Evolutionary conservation across 371 early-diverging fungal species (phyloP).

Genomic region (Actinomucor elegans): DNA sequence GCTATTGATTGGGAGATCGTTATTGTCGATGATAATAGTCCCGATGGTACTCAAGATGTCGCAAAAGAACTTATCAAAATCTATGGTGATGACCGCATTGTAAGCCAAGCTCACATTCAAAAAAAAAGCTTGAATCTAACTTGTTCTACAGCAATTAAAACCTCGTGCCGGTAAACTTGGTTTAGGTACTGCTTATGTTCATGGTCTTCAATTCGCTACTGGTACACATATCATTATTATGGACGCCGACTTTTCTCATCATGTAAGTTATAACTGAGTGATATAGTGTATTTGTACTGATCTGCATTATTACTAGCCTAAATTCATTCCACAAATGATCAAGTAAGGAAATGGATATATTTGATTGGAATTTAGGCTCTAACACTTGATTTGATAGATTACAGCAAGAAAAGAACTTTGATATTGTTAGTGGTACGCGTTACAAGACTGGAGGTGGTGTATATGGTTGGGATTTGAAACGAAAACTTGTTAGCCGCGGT

Average conservation of each 20-base stretch:
- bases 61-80: conserved; percentile 84
- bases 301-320: no score
- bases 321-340: conserved; percentile 95
- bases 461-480: conserved; percentile 98
- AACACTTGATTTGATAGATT: no score
- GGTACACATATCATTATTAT: conserved; percentile 96
- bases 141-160: conserved; percentile 61
- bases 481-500: conserved; percentile 96
- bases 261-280: no score
- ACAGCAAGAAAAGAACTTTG: conserved; percentile 83
- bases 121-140: neutral
- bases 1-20: conserved; percentile 94
- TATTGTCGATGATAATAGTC: conserved; percentile 97
- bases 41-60: conserved; percentile 97
- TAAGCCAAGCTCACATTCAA: no score
- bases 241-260: conserved; percentile 99
- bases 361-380: no score
- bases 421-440: conserved; percentile 97
- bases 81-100: conserved; percentile 90
- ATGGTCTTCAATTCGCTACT: conserved; percentile 92
- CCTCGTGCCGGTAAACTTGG: conserved; percentile 97
- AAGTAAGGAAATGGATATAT: conserved; percentile 37
- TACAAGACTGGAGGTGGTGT: conserved; percentile 92
- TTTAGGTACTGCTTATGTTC: conserved; percentile 93
- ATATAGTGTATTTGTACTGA: no score